Conservation (phyloP, 2,329 filamentous ascomycete species). For the Alternaria metachromatica region DNA sequence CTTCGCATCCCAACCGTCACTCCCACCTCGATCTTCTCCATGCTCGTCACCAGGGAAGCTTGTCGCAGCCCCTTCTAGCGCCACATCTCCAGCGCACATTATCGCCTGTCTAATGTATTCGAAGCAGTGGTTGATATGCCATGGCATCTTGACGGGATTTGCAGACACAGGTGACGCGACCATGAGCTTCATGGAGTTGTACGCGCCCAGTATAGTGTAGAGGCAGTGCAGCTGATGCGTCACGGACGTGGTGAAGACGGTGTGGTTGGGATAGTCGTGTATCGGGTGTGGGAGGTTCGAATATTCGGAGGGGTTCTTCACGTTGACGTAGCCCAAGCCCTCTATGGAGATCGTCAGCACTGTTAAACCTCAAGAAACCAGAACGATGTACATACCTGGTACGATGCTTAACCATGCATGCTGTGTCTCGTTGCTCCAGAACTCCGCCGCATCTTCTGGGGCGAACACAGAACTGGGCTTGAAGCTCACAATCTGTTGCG, state of each 20-base stretch:
- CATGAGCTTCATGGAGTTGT: constrained; percentile 35
- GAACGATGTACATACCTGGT: constrained; percentile 25
- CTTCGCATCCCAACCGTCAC: constrained; percentile 44
- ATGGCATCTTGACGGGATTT: constrained; percentile 37
- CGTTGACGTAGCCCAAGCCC: constrained; percentile 42
- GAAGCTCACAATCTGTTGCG: constrained; percentile 40
- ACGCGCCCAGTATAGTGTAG: constrained; percentile 42
- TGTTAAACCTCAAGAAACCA: neutral
- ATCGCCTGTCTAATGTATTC: constrained; percentile 44
- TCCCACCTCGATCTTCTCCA: constrained; percentile 40
- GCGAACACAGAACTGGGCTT: constrained; percentile 32
- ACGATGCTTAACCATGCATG: constrained; percentile 42
- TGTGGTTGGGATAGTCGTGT: constrained; percentile 39
- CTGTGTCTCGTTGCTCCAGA: constrained; percentile 40
- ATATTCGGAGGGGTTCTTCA: constrained; percentile 29
- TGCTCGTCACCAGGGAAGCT: constrained; percentile 35
- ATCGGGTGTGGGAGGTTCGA: constrained; percentile 40
- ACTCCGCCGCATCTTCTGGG: constrained; percentile 37
- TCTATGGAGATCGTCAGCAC: constrained; percentile 20
- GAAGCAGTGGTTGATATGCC: constrained; percentile 47
- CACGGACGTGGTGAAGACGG: constrained; percentile 42
- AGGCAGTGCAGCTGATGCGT: constrained; percentile 46
- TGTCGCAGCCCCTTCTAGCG: constrained; percentile 42
- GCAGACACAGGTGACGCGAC: constrained; percentile 9
- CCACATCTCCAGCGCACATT: constrained; percentile 45